Evolutionary conservation across 768 basidiomycete species (phyloP).

Genomic region (Hypsizygus marmoreus): DNA sequence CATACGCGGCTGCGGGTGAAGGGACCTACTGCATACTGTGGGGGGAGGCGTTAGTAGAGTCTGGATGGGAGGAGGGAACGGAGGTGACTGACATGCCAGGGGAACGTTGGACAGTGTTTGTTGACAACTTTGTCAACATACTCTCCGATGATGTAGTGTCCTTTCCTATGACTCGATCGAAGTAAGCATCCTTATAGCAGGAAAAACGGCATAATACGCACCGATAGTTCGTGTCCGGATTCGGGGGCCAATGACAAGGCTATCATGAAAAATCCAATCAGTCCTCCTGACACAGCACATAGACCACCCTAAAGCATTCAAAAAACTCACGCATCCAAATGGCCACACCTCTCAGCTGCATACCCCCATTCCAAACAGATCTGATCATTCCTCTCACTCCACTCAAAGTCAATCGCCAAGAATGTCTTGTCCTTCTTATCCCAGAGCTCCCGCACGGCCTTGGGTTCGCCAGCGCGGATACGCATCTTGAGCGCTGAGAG

Average conservation of each 20-base stretch:
- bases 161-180: slow-evolving; percentile 56
- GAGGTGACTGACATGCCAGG: slow-evolving; percentile 64
- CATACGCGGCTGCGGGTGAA: slow-evolving; percentile 2
- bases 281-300: neutral
- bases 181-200: slow-evolving; percentile 11
- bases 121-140: slow-evolving; percentile 66
- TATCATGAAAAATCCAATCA: no score
- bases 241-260: slow-evolving; percentile 73
- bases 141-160: slow-evolving; percentile 75
- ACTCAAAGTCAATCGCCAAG: slow-evolving; percentile 74
- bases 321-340: slow-evolving; percentile 69
- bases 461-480: slow-evolving; percentile 66
- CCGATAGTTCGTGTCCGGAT: slow-evolving; percentile 78
- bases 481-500: slow-evolving; percentile 67
- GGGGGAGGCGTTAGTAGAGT: neutral
- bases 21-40: slow-evolving; percentile 64
- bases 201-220: slow-evolving; percentile 29
- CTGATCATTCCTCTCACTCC: slow-evolving; percentile 70
- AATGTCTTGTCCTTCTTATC: slow-evolving; percentile 70
- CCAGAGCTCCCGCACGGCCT: slow-evolving; percentile 69
- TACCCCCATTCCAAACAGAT: slow-evolving; percentile 81
- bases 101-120: slow-evolving; percentile 62
- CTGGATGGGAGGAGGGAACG: slow-evolving; percentile 16
- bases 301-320: neutral
- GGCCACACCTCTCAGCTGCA: slow-evolving; percentile 73